Percentiles rank a stretch among this genome's conserved stretches.
phyloP scores from a whole-genome alignment of 2,329 filamentous ascomycete genomes.

The Phialophora expanda region DNA sequence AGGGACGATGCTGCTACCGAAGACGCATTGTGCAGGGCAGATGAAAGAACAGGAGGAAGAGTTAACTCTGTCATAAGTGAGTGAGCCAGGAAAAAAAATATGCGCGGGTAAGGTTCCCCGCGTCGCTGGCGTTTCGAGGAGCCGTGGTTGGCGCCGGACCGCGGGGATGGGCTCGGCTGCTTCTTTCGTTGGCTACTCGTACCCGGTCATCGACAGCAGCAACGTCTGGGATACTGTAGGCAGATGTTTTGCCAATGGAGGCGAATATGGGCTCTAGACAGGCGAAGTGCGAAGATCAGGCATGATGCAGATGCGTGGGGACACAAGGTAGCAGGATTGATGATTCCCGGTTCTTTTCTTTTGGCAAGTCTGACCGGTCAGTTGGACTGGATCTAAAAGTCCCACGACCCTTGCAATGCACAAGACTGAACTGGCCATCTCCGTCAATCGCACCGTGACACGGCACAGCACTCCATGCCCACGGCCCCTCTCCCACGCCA shows the following conservation, averaged over 20 bases:
- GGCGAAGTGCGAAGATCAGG: neutral
- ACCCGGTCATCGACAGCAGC: neutral
- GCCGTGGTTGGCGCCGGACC: constrained; percentile 13
- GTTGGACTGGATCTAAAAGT: constrained; percentile 7
- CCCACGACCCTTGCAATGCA: constrained; percentile 9
- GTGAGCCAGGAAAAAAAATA: constrained; percentile 18
- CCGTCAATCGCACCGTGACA: constrained; percentile 27
- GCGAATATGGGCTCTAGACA: neutral
- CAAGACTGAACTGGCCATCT: constrained; percentile 9
- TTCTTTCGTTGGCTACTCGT: constrained; percentile 4
- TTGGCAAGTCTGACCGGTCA: constrained; percentile 7
- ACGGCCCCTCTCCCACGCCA: constrained; percentile 13
- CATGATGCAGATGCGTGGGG: neutral
- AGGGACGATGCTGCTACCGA: constrained; percentile 32
- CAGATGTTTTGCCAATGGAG: neutral
- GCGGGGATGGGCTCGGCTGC: constrained; percentile 6
- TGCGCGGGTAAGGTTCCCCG: constrained; percentile 14
- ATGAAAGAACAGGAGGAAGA: constrained; percentile 22
- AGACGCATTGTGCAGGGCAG: constrained; percentile 32
- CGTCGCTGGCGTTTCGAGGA: neutral
- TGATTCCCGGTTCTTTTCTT: constrained; percentile 11
- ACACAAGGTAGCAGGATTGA: neutral
- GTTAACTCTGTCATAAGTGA: constrained; percentile 23
- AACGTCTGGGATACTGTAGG: neutral
- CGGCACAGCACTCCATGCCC: constrained; percentile 17